A percentile compares a stretch with the other conserved stretches of the same genome.
Evolutionary conservation across 1,139 yeast genomes (phyloP).

Genomic region (Geotrichum aggregatum): DNA sequence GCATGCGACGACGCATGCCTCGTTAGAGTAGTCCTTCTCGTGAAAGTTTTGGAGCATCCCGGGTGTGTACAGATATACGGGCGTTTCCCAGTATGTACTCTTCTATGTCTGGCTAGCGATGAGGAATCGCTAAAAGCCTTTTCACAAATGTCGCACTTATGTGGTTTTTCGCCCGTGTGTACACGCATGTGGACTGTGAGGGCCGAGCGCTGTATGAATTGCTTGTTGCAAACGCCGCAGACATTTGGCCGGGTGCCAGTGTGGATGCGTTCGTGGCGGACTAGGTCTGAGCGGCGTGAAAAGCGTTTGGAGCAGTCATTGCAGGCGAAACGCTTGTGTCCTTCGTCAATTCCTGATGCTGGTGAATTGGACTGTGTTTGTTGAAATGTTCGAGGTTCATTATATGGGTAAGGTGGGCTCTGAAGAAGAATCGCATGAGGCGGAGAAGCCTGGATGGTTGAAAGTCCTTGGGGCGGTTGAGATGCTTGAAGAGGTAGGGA

Average conservation of each 20-base stretch:
- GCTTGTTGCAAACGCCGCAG: constrained; percentile 45
- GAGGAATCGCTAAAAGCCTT: constrained; percentile 43
- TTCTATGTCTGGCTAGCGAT: constrained; percentile 41
- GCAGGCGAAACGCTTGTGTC: constrained; percentile 29
- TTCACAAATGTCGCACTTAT: constrained; percentile 38
- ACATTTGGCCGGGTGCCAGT: constrained; percentile 64
- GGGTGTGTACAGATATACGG: constrained; percentile 49
- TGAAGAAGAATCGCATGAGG: neutral
- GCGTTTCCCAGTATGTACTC: constrained; percentile 47
- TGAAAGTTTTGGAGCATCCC: constrained; percentile 3
- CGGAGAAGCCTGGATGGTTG: neutral
- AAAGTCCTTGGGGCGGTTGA: too few relatives aligned
- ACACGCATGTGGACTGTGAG: constrained; percentile 69
- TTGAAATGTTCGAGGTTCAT: neutral
- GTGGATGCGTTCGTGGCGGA: constrained; percentile 74
- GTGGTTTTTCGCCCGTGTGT: constrained; percentile 78
- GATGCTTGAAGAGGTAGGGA: neutral
- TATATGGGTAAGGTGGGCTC: neutral
- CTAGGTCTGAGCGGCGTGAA: constrained; percentile 62
- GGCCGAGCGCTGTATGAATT: constrained; percentile 67
- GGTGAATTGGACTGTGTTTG: neutral
- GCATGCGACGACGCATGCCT: neutral
- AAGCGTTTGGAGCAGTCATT: constrained; percentile 38
- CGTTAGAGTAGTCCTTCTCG: constrained; percentile 1
- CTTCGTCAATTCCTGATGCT: neutral